Percentiles rank a stretch among this genome's conserved stretches.
These are phyloP conservation scores for Raddia distichophylla DNA, from an alignment of 176 grass and related monocot species.

Conservation along the genomic window DNA sequence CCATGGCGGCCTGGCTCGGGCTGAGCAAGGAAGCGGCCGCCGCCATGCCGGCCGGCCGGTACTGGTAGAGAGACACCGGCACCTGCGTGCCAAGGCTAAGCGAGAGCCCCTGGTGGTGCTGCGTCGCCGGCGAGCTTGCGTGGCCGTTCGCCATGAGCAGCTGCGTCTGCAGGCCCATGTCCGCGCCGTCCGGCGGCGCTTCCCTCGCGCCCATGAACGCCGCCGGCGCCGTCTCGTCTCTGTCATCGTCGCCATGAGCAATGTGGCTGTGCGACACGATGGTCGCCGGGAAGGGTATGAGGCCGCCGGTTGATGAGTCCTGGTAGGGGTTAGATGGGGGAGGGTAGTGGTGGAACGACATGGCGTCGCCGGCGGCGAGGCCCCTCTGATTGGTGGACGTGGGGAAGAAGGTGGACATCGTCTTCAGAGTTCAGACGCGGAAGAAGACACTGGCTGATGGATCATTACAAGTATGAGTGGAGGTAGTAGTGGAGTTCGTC, in stretches of 20 bases:
- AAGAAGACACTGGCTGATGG: not conserved
- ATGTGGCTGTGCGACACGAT: constrained; percentile 54
- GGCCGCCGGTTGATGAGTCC: constrained; percentile 49
- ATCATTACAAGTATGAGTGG: constrained; percentile 25
- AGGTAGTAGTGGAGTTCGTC: constrained; percentile 21
- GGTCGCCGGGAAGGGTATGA: constrained; percentile 57
- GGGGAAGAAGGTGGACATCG: constrained; percentile 81
- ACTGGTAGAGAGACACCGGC: constrained; percentile 75
- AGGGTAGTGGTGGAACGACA: constrained; percentile 58
- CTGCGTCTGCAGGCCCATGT: constrained; percentile 63
- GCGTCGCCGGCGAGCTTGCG: constrained; percentile 34
- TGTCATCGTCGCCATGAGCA: constrained; percentile 39
- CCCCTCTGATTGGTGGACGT: constrained; percentile 60
- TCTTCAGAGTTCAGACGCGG: constrained; percentile 56
- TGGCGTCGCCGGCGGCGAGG: constrained; percentile 36
- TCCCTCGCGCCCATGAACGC: constrained; percentile 46
- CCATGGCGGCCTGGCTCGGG: constrained; percentile 44
- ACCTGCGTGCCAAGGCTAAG: constrained; percentile 84
- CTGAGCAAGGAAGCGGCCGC: constrained; percentile 41
- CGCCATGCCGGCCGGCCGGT: constrained; percentile 44
- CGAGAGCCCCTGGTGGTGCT: constrained; percentile 71
- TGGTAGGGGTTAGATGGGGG: constrained; percentile 50
- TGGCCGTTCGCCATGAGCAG: constrained; percentile 59
- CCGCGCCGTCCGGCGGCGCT: constrained; percentile 15
- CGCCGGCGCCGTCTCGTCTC: constrained; percentile 20